Evolutionary conservation across 2,329 filamentous ascomycete species (phyloP).

Genomic region (Colletotrichum gigasporum): DNA sequence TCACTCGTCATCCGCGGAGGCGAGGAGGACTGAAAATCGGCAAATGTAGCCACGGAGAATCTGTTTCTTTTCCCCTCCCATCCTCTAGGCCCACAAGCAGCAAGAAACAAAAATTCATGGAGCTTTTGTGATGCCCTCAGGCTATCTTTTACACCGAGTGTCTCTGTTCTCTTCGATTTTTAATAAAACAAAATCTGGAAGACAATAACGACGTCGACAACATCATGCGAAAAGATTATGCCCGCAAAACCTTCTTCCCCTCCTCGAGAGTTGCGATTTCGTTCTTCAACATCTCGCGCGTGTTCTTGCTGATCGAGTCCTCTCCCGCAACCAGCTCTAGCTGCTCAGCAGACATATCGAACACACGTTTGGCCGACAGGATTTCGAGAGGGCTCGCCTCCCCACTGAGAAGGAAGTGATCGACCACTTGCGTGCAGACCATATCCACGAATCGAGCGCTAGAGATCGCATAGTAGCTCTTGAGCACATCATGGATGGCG

Average conservation of each 20-base stretch:
- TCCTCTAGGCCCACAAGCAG: too few relatives aligned
- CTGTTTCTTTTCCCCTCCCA: too few relatives aligned
- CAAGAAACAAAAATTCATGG: too few relatives aligned
- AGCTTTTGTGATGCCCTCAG: too few relatives aligned
- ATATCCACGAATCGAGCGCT: slow-evolving; percentile 70
- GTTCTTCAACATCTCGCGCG: slow-evolving; percentile 52
- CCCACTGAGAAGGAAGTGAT: slow-evolving; percentile 61
- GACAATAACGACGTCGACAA: too few relatives aligned
- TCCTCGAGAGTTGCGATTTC: slow-evolving; percentile 57
- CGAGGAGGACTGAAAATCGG: too few relatives aligned
- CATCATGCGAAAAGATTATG: too few relatives aligned
- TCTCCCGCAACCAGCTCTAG: slow-evolving; percentile 69
- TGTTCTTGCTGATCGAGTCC: slow-evolving; percentile 50
- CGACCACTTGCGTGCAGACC: slow-evolving; percentile 66
- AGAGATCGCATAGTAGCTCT: slow-evolving; percentile 70
- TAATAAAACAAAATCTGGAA: too few relatives aligned
- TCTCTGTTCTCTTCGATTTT: too few relatives aligned
- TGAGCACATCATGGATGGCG: slow-evolving; percentile 68
- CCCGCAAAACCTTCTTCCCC: slow-evolving; percentile 39
- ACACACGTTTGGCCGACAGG: slow-evolving; percentile 61
- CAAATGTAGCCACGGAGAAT: too few relatives aligned
- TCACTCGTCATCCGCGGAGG: too few relatives aligned
- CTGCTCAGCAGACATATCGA: slow-evolving; percentile 55
- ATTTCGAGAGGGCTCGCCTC: slow-evolving; percentile 59
- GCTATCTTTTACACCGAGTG: too few relatives aligned